Evolutionary conservation across 1,284 basidiomycete species (phyloP).

Genomic region (Chiua sp.): DNA sequence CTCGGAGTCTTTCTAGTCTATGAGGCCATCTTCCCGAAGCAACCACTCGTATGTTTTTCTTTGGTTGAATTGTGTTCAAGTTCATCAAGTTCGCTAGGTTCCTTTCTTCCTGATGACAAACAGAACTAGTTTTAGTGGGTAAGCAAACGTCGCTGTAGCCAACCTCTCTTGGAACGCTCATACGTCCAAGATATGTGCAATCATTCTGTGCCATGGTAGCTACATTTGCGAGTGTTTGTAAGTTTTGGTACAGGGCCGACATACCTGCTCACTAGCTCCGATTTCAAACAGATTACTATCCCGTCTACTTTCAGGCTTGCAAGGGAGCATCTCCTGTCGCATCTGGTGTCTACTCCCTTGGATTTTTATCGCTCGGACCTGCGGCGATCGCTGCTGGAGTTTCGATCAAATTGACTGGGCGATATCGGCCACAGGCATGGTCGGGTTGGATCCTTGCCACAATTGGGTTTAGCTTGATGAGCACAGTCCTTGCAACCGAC

Average conservation of each 20-base stretch:
- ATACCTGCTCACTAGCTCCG: too few relatives aligned
- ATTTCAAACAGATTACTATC: slow-evolving; percentile 21
- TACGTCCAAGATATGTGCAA: too few relatives aligned
- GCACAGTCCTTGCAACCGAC: background rate
- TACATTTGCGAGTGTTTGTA: slow-evolving; percentile 4
- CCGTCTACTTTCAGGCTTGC: slow-evolving; percentile 27
- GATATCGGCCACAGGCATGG: slow-evolving; percentile 25
- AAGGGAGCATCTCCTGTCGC: slow-evolving; percentile 9
- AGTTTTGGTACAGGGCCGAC: background rate
- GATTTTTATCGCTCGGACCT: slow-evolving; percentile 9
- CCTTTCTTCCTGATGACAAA: slow-evolving; percentile 20
- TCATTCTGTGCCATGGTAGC: too few relatives aligned
- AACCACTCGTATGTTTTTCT: slow-evolving; percentile 16
- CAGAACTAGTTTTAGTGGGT: slow-evolving; percentile 19
- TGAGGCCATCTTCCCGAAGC: slow-evolving; percentile 13
- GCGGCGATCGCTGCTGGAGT: slow-evolving; percentile 10
- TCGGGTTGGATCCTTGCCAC: too few relatives aligned
- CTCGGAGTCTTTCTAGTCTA: slow-evolving; percentile 24
- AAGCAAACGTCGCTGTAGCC: too few relatives aligned
- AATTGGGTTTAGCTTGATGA: slow-evolving; percentile 13
- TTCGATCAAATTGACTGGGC: slow-evolving; percentile 11
- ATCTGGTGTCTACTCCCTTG: slow-evolving; percentile 23
- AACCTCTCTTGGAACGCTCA: too few relatives aligned
- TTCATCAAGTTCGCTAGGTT: slow-evolving; percentile 8
- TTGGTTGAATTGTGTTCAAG: too few relatives aligned